Conservation (phyloP, 208 protist species). For the Phytomonas serpens region DNA sequence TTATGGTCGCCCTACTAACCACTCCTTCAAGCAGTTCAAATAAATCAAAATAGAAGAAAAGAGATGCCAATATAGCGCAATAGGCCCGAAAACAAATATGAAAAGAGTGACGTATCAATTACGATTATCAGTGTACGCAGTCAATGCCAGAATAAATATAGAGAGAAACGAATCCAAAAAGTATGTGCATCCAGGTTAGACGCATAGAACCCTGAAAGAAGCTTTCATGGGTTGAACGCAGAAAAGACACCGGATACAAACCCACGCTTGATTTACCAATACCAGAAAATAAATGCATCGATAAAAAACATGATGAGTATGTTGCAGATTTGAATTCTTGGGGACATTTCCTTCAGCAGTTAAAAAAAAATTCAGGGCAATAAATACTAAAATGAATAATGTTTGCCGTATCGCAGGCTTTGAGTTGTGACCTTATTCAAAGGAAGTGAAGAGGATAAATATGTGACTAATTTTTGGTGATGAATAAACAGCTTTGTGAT, state of each 20-base stretch:
- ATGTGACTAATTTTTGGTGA: neutral
- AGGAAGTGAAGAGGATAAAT: neutral
- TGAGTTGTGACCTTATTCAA: neutral
- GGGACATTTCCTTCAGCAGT: neutral
- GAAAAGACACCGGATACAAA: neutral
- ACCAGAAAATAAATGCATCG: neutral
- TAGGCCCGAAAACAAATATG: neutral
- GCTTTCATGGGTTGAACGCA: neutral
- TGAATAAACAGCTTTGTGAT: neutral
- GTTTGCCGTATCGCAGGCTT: neutral
- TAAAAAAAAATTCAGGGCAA: neutral
- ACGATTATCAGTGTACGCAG: neutral
- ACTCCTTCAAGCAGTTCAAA: neutral
- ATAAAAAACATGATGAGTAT: neutral
- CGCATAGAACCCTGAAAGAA: neutral
- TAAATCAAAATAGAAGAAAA: neutral
- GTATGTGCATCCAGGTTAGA: neutral
- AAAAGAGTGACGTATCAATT: neutral
- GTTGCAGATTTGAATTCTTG: neutral
- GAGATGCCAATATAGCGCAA: neutral
- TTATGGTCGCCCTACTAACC: neutral
- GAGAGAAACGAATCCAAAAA: neutral
- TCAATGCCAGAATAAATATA: neutral
- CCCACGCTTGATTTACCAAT: neutral
- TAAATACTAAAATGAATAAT: neutral